Evolutionary conservation across 129 eudicot genomes (phyloP).

Genomic region (Flaveria linearis): DNA sequence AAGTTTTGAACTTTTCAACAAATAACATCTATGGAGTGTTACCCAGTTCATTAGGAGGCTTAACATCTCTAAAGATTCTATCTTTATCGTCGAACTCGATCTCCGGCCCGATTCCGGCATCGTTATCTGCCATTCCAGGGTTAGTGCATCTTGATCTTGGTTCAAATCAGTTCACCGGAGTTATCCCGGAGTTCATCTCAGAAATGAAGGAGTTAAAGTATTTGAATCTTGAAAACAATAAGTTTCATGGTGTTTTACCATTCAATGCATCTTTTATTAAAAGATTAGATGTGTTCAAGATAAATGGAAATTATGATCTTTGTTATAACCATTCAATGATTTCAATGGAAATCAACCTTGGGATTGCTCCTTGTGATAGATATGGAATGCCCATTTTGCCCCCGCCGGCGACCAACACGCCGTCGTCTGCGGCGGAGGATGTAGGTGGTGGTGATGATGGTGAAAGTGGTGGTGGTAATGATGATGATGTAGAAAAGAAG

Average conservation of each 20-base stretch:
- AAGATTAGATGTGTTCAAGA: conserved; percentile 63
- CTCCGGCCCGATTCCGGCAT: conserved; percentile 70
- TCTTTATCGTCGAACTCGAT: conserved; percentile 71
- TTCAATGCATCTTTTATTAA: conserved; percentile 72
- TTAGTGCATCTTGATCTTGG: conserved; percentile 70
- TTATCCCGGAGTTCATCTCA: conserved; percentile 62
- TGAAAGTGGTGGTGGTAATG: conserved; percentile 34
- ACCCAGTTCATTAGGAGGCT: conserved; percentile 69
- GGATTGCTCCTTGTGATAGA: conserved; percentile 85
- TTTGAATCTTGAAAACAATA: conserved; percentile 78
- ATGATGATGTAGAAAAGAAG: conserved; percentile 29
- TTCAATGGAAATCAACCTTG: conserved; percentile 60
- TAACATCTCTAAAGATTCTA: conserved; percentile 48
- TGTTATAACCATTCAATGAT: conserved; percentile 66
- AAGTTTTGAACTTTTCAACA: conserved; percentile 58
- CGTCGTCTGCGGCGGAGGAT: conserved; percentile 29
- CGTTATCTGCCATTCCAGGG: conserved; percentile 49
- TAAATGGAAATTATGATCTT: conserved; percentile 63
- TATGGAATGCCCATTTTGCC: conserved; percentile 78
- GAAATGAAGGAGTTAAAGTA: conserved; percentile 64
- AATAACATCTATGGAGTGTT: conserved; percentile 61
- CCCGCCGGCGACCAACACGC: conserved; percentile 46
- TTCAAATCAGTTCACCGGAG: conserved; percentile 65
- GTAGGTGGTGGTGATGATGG: conserved; percentile 32
- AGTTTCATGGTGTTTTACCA: conserved; percentile 82